phyloP scores from a whole-genome alignment of 495 filamentous ascomycete species.

The Daldinia grandis region DNA sequence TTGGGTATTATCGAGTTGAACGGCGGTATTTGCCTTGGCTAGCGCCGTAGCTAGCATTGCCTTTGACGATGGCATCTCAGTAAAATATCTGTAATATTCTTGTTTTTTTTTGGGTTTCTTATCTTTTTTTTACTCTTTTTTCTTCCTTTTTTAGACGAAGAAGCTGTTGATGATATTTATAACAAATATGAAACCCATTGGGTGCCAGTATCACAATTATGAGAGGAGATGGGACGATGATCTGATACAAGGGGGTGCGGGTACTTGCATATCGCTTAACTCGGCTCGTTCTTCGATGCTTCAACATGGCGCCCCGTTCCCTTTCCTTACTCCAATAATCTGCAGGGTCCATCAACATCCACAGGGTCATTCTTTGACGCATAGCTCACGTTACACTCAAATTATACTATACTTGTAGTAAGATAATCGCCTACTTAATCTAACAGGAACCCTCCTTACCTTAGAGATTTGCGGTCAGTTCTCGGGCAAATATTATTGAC shows the following conservation, averaged over 20 bases:
- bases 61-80: slow-evolving; percentile 72
- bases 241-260: slow-evolving; percentile 31
- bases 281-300: slow-evolving; percentile 11
- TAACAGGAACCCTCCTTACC: background rate
- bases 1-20: slow-evolving; percentile 91
- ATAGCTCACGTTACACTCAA: background rate
- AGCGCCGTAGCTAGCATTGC: slow-evolving; percentile 92
- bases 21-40: slow-evolving; percentile 93
- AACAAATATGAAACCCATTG: slow-evolving; percentile 24
- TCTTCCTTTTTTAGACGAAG: background rate
- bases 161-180: slow-evolving; percentile 5
- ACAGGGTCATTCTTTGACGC: background rate
- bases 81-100: slow-evolving; percentile 39
- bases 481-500: background rate
- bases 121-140: no score
- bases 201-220: slow-evolving; percentile 24
- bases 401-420: background rate
- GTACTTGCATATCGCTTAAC: slow-evolving; percentile 36
- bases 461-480: background rate
- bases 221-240: slow-evolving; percentile 31
- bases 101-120: slow-evolving; percentile 38
- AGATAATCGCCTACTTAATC: background rate
- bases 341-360: background rate
- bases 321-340: background rate
- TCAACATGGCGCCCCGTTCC: slow-evolving; percentile 17